Evolutionary conservation across 1,284 basidiomycete genomes (phyloP).

Genomic region (Moniliophthora roreri): DNA sequence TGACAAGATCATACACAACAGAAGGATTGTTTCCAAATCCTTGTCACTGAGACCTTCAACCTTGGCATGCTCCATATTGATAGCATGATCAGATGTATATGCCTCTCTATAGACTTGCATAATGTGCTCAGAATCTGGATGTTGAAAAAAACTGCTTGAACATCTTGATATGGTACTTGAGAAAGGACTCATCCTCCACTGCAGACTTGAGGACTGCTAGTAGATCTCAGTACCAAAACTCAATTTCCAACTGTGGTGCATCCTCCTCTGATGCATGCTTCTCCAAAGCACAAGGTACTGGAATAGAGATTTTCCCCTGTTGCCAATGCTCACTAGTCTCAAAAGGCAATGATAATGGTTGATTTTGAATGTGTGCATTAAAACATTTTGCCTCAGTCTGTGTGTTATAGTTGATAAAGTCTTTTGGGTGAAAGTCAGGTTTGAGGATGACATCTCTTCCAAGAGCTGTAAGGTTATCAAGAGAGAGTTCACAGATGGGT

Average conservation of each 20-base stretch:
- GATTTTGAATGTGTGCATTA: no score
- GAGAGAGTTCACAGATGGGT: no score
- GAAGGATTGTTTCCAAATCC: conserved; percentile 21
- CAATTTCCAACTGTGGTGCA: conserved; percentile 1
- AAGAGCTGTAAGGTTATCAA: no score
- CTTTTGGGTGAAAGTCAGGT: no score
- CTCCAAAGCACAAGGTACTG: not conserved
- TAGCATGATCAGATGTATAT: conserved; percentile 17
- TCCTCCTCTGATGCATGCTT: not conserved
- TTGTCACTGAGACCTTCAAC: conserved; percentile 18
- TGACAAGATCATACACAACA: conserved; percentile 28
- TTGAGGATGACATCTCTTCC: no score
- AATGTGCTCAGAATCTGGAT: not conserved
- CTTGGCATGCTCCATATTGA: conserved; percentile 15
- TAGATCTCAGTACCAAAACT: conserved; percentile 6
- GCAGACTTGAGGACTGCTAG: not conserved
- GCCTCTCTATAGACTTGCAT: conserved; percentile 19
- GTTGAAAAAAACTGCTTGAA: conserved; percentile 21
- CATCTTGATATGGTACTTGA: conserved; percentile 7
- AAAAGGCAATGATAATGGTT: no score
- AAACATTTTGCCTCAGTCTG: no score
- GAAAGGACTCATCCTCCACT: not conserved
- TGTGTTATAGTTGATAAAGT: no score
- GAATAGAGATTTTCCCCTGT: no score
- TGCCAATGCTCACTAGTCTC: no score